A percentile compares a stretch with the other conserved stretches of the same genome.
Evolutionary conservation across 2,329 filamentous ascomycete species (phyloP).

Genomic region (Xylaria hypoxylon): DNA sequence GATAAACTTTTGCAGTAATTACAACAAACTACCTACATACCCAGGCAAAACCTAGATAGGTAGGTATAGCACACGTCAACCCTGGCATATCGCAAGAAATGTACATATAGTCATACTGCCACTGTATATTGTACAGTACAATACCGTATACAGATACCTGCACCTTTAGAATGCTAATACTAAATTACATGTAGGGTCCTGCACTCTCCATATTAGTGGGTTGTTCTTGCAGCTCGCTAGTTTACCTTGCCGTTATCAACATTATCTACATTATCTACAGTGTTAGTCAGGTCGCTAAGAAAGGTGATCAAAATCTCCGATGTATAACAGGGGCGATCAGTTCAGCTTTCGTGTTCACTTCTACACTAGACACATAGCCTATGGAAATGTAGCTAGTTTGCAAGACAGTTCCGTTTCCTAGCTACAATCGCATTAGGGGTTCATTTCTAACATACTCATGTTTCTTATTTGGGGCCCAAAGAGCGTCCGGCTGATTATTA

Average conservation of each 20-base stretch:
- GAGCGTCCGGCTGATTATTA: not conserved
- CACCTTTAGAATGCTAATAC: not conserved
- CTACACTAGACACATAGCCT: not conserved
- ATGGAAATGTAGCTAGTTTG: conserved; percentile 6
- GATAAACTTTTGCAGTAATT: not conserved
- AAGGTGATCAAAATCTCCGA: conserved; percentile 36
- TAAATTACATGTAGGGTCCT: conserved; percentile 13
- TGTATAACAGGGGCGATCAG: conserved; percentile 27
- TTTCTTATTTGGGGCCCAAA: not conserved
- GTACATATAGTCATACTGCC: not conserved
- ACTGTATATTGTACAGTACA: not conserved
- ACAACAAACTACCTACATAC: not conserved
- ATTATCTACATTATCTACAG: conserved; percentile 15
- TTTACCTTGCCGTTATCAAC: conserved; percentile 5
- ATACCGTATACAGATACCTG: conserved; percentile 2
- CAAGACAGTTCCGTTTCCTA: not conserved
- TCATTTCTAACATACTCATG: not conserved
- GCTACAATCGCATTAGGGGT: not conserved
- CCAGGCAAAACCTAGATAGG: too few species aligned
- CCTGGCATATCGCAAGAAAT: not conserved
- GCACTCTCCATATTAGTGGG: conserved; percentile 1
- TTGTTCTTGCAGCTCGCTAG: conserved; percentile 20
- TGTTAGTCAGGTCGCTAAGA: not conserved
- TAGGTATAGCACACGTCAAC: not conserved
- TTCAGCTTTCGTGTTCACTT: conserved; percentile 1